Evolutionary conservation across 106 monocot genomes (phyloP), one percentile per base, ranked within the genome.

Genomic region (Agapanthus africanus): DNA sequence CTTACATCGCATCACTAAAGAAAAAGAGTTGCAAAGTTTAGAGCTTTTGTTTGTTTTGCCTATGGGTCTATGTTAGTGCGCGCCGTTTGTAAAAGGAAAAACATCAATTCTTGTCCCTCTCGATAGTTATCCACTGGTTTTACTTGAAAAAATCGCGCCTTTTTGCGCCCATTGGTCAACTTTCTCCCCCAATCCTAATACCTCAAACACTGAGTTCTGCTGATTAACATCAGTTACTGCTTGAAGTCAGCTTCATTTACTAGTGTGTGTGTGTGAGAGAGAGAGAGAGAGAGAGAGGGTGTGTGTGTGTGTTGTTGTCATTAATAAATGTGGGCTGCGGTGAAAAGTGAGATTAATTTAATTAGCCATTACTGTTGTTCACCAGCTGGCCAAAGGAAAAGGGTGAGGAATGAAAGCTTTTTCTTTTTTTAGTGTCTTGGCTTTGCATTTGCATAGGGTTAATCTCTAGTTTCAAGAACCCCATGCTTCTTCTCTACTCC

Each of bases 401-500:
- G 14, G 63, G 36, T 63, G 63, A 63, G 38, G 38, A 63, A 63
- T 63, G 38, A 68, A 19, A 23, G 30, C 32, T 19, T 7, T 14
- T 42, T 40, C 28, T 66, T 19, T 14, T 40, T 42, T 40, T 21
- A 41, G 18, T 31, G 40, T 15, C 33, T 42, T 27, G 21, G 28
- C 37, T 63, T 38, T n/a, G 22, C n/a, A 6, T 42, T 40, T 0
- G 4, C 46, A n/a, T n/a, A n/a, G n/a, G n/a, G 35, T 18, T 19
- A 3, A 19, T 68, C 32, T 68, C 67, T 22, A 18, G 46, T 39
- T 47, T 49, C 33, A 47, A 31, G 47, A 46, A 68, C 49, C 23
- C 47, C 68, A 68, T 68, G 68, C 68, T 68, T 33, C 16, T 68
- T 50, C 68, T 68, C 44, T 68, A 7, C 49, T 31, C 49, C 15